Base-by-base conservation (phyloP, 208 protist genomes). In the Trypanosoma mega region DNA sequence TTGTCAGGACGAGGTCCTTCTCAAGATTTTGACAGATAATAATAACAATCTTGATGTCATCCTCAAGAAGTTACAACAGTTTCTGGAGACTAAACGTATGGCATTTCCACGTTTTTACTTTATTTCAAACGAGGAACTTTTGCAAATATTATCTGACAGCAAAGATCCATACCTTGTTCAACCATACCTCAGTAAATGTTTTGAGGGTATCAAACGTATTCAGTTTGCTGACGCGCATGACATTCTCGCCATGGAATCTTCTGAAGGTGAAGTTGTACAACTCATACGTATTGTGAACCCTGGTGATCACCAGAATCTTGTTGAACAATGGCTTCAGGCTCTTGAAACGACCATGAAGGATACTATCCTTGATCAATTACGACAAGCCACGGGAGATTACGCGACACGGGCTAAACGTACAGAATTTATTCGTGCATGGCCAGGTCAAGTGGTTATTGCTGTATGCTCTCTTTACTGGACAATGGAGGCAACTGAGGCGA, bases 51-150 rank as follows among this genome's bases (percentile, higher is more conserved):
- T 99, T 3, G 97, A 99, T 30, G 72, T 90, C 26, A 96, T 99
- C 47, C 88, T 98, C 45, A 94, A 96, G 55, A 97, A 97, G 60
- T 83, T 99, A 52, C 96, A 98, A 62, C 88, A 98, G 79, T 99
- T 99, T 72, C 82, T 99, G 1, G 97, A 99, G 71, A 97, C 97
- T 34, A 99, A 99, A 84, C 84, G 98, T 20, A 94, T 96, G 80
- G 82, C 82, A 26, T 98, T 98, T 71, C 94, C 96, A 7, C 83
- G 97, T 53, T 99, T 99, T 79, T 99, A 98, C 72, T 98, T 99
- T 68, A 93, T 98, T 47, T 97, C 93, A 12, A 97, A 97, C 69
- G 92, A 98, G 72, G 93, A 97, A 75, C 72, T 98, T 50, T 72
- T 98, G 30, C 90, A 99, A 75, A 98, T 99, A 60, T 75, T 99